Base-by-base conservation (phyloP, 2,329 filamentous ascomycete genomes). In the Aspergillus sp. region DNA sequence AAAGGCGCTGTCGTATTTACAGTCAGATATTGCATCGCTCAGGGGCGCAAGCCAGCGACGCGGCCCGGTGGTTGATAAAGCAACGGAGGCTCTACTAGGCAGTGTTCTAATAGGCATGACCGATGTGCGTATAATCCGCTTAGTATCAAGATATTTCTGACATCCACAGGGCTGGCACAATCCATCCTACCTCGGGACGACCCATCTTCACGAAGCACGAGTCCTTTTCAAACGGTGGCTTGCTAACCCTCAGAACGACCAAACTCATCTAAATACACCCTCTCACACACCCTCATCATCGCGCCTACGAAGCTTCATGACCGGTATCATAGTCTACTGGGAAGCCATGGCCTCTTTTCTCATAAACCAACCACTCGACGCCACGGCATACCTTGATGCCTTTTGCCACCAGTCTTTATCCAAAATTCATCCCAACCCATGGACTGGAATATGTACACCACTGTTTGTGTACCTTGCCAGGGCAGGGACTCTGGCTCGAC, bases 381-480 rank as follows among this genome's bases (percentile, higher is more conserved):
- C 9, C 17, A 33, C 34, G 4, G 15, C 6, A n/a, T 48, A 48
- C 19, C 24, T 48, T 19, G 17, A 48, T 19, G 3, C 12, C 9
- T 34, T 22, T 19, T n/a, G n/a, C 5, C 2, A 48, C 2, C 3
- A 33, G 11, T 4, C 4, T 2, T 3, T 3, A 4, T 11, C 9
- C 8, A 19, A 3, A 20, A 11, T 17, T 0, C 27, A 34, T 5
- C 46, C 27, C 13, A 48, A 22, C 17, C 27, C 46, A 0, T 37
- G 46, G 46, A 34, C 46, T 1, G 46, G 46, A 3, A 34, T 59
- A 6, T 52, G 57, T n/a, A 59, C 47, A 1, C 52, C 52, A 17
- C 19, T 59, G 8, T 59, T 59, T 30, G 17, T 59, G 5, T 27
- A 59, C 39, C 39, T 59, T 17, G 33, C 57, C 12, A 48, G 48